These are phyloP conservation scores for Aspergillus sp. DNA, from an alignment of 2,329 filamentous ascomycete species.

Conservation along the genomic window DNA sequence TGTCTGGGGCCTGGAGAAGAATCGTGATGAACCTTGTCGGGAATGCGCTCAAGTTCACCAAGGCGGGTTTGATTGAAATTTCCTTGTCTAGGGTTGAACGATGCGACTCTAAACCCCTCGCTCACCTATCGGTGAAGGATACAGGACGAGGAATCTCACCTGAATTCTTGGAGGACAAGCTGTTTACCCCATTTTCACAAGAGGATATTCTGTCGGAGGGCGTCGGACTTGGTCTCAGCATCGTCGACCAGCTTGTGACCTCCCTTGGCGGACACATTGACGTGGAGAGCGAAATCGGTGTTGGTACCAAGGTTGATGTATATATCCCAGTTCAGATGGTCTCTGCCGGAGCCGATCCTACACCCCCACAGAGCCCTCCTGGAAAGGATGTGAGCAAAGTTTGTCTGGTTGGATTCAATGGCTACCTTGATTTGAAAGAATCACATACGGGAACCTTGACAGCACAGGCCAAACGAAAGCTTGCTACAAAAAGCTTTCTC, in stretches of 20 bases:
- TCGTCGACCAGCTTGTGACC: slow-evolving; percentile 55
- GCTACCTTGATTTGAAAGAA: slow-evolving; percentile 16
- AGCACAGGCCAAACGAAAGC: slow-evolving; percentile 22
- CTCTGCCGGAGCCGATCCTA: not conserved
- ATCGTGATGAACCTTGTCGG: slow-evolving; percentile 35
- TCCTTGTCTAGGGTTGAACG: slow-evolving; percentile 12
- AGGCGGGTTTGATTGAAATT: slow-evolving; percentile 27
- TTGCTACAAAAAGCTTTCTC: slow-evolving; percentile 21
- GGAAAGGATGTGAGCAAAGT: slow-evolving; percentile 4
- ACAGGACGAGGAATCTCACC: slow-evolving; percentile 60
- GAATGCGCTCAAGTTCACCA: slow-evolving; percentile 34
- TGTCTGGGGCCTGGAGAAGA: slow-evolving; percentile 26
- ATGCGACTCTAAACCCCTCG: slow-evolving; percentile 1
- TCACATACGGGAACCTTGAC: slow-evolving; percentile 16
- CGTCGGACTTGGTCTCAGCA: slow-evolving; percentile 59
- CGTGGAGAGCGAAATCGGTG: slow-evolving; percentile 40
- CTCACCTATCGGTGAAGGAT: slow-evolving; percentile 49
- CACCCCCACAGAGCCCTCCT: not conserved
- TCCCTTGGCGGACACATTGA: slow-evolving; percentile 54
- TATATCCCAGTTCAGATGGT: slow-evolving; percentile 18
- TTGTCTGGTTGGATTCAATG: slow-evolving; percentile 23
- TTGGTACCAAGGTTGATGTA: slow-evolving; percentile 25
- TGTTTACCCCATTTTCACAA: slow-evolving; percentile 61
- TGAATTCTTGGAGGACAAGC: slow-evolving; percentile 53
- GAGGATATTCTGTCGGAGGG: slow-evolving; percentile 56